Evolutionary conservation across 495 filamentous ascomycete species (phyloP).

Genomic region (Penicillium flavigenum): DNA sequence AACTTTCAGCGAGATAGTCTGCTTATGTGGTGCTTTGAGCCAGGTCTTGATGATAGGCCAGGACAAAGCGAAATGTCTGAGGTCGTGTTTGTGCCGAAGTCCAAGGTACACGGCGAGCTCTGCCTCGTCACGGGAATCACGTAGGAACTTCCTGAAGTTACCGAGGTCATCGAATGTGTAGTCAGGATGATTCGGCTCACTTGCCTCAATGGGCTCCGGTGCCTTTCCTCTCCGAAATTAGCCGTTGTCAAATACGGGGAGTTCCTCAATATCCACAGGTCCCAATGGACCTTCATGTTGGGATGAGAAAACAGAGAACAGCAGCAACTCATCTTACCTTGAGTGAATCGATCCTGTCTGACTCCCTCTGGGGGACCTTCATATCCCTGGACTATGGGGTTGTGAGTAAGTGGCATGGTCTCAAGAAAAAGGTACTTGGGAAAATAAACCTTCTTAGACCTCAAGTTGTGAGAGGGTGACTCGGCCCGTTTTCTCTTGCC

Average conservation of each 20-base stretch:
- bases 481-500: not conserved
- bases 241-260: not conserved
- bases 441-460: not conserved
- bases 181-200: not conserved
- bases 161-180: not conserved
- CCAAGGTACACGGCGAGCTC: not conserved
- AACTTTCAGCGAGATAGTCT: too few species aligned
- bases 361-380: not conserved
- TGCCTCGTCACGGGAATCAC: not conserved
- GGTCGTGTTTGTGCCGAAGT: not conserved
- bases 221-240: not conserved
- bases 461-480: not conserved
- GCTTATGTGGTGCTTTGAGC: not conserved
- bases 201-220: not conserved
- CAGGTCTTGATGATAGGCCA: not conserved
- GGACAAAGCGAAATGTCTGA: conserved; percentile 1
- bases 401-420: not conserved
- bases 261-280: not conserved
- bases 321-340: not conserved
- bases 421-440: not conserved
- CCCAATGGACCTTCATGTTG: too few species aligned
- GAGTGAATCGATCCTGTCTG: not conserved
- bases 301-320: not conserved
- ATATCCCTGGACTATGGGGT: not conserved
- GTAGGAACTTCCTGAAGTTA: not conserved